Conservation (phyloP, 345 rosid species). For the Angophora floribunda region DNA sequence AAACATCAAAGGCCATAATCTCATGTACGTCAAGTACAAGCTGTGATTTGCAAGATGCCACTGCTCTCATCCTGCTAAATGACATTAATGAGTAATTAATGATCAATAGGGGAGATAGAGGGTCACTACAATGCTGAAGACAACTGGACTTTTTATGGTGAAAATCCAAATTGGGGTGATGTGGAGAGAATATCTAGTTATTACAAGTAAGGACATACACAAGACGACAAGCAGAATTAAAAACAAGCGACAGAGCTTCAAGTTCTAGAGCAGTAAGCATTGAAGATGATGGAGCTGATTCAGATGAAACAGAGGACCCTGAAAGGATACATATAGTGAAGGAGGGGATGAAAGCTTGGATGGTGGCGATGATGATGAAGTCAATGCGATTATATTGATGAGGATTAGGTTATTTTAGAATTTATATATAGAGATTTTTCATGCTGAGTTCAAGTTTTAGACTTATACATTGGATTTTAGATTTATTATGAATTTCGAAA, state of each 20-base stretch:
- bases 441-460: not conserved
- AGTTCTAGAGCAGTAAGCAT: not conserved
- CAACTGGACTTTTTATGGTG: not conserved
- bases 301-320: not conserved
- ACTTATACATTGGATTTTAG: not conserved
- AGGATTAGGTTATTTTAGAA: not conserved
- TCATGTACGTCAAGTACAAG: not conserved
- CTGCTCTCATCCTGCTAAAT: not conserved
- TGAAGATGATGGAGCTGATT: not conserved
- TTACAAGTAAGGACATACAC: not conserved
- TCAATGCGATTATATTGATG: not conserved
- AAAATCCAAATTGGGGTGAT: not conserved
- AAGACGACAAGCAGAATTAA: not conserved
- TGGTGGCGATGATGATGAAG: not conserved
- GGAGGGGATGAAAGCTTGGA: not conserved
- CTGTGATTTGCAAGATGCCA: not conserved
- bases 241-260: not conserved
- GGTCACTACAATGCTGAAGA: not conserved
- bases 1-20: not conserved
- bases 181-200: not conserved
- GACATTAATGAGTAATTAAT: not conserved
- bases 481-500: not conserved
- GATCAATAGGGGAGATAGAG: not conserved
- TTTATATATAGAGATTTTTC: not conserved
- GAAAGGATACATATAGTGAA: not conserved